Evolutionary conservation across 768 basidiomycete species (phyloP).

Genomic region (Russula vinacea): DNA sequence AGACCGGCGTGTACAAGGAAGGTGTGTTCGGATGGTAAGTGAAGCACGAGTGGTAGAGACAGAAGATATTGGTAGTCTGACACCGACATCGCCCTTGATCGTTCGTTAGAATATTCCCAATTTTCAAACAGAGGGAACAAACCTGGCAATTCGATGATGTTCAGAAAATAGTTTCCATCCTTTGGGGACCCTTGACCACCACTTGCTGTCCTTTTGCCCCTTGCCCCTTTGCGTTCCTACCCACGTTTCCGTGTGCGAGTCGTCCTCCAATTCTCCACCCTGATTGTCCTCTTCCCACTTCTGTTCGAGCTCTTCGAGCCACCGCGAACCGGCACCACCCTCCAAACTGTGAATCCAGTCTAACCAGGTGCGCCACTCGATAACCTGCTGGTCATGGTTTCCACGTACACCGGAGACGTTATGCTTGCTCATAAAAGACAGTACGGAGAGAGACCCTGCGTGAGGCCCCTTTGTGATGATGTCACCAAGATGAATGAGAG

Average conservation of each 20-base stretch:
- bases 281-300: slow-evolving; percentile 40
- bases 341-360: slow-evolving; percentile 61
- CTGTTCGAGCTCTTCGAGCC: slow-evolving; percentile 52
- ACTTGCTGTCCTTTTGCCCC: slow-evolving; percentile 28
- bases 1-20: slow-evolving; percentile 84
- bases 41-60: slow-evolving; percentile 67
- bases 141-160: slow-evolving; percentile 74
- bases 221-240: neutral
- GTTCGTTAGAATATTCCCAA: slow-evolving; percentile 12
- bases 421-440: slow-evolving; percentile 60
- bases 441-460: slow-evolving; percentile 56
- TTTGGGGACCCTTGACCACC: slow-evolving; percentile 39
- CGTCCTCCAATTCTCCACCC: slow-evolving; percentile 31
- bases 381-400: slow-evolving; percentile 88
- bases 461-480: slow-evolving; percentile 66
- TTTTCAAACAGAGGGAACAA: slow-evolving; percentile 23
- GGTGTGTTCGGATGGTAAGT: slow-evolving; percentile 70
- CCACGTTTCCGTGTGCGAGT: slow-evolving; percentile 44
- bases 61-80: slow-evolving; percentile 69
- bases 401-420: slow-evolving; percentile 81
- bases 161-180: slow-evolving; percentile 72
- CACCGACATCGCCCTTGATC: slow-evolving; percentile 50
- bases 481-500: slow-evolving; percentile 82
- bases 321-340: slow-evolving; percentile 43
- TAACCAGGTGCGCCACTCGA: slow-evolving; percentile 89